Base-by-base conservation (phyloP, 1,284 basidiomycete species). In the Rhizopogon hawkerae region DNA sequence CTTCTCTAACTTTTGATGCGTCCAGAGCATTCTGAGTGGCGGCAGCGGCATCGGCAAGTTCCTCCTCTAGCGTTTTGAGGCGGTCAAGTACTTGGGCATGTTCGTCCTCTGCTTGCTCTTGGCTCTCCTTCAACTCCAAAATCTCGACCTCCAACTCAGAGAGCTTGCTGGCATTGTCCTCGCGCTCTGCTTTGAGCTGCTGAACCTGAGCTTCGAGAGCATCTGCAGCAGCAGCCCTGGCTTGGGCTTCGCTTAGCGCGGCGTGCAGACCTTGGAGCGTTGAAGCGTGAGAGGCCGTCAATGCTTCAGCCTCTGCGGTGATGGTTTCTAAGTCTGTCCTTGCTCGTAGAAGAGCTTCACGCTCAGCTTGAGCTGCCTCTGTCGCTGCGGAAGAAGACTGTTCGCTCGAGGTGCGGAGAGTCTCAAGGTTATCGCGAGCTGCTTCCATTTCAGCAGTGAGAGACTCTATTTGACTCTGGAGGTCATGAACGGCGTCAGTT, bases 131-230 rank as follows among this genome's bases (percentile, higher is more conserved):
- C 51, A 86, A 64, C 66, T 92, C 89, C 47, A 92, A 70, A 34
- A 90, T 74, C 60, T 90, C 84, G 41, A 87, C 69, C 67, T 92
- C 86, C 10, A 92, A 73, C 55, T 88, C 83, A 1, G 83, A 86
- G 10, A 93, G 73, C 62, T 83, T 89, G 58, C 71, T 77, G 41
- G 83, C 79, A 45, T 73, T 78, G 56, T 91, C 89, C 55, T 88
- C 86, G 59, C 81, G 81, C 67, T 90, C 85, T 16, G 64, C 63
- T 58, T 77, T 79, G 48, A 89, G 68, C 38, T 73, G 67, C 5
- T 64, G 65, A 2, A 89, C 57, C 60, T 88, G 81, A 10, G 72
- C 61, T 51, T 74, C 68, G 11, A 84, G 69, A 6, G 68, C 60
- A 33, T 75, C 73, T 2, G 66, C 65, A 39, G 70, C 68, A n/a